Evolutionary conservation across 2,329 filamentous ascomycete species (phyloP).

Genomic region (Talaromyces sp.): DNA sequence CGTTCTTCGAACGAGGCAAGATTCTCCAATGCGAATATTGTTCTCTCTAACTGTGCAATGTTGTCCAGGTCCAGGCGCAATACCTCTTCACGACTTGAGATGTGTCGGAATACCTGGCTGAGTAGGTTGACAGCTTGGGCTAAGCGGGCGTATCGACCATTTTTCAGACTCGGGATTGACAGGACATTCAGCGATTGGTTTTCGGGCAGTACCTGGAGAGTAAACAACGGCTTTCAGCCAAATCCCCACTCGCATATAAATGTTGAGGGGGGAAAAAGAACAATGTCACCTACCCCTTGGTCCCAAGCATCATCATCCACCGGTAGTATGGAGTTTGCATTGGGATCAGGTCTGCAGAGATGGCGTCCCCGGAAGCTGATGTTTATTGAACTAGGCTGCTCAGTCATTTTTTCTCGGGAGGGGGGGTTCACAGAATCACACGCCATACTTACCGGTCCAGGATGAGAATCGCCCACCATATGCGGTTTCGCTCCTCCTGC

Average conservation of each 20-base stretch:
- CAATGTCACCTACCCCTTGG: not conserved
- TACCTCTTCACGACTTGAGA: not conserved
- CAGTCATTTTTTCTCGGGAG: not conserved
- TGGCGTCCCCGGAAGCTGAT: constrained; percentile 1
- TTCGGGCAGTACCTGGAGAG: not conserved
- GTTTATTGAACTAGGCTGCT: not conserved
- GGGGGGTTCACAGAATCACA: not conserved
- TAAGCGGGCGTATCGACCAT: constrained; percentile 1
- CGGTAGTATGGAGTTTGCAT: not conserved
- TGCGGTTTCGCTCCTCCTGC: constrained; percentile 2
- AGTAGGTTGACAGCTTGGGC: constrained; percentile 1
- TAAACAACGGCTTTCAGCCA: not conserved
- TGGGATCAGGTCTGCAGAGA: not conserved
- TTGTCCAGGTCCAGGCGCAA: not conserved
- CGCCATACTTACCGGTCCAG: not conserved
- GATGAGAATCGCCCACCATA: constrained; percentile 3
- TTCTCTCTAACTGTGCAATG: constrained; percentile 1
- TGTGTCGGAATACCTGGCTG: constrained; percentile 1
- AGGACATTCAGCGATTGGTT: constrained; percentile 1
- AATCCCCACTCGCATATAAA: not conserved
- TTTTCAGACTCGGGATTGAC: constrained; percentile 1
- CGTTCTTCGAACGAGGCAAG: constrained; percentile 2
- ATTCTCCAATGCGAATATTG: not conserved
- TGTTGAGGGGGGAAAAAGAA: not conserved
- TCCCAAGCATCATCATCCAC: constrained; percentile 1